Base-by-base conservation (phyloP, 2,329 filamentous ascomycete species). In the Periglandula ipomoeae region DNA sequence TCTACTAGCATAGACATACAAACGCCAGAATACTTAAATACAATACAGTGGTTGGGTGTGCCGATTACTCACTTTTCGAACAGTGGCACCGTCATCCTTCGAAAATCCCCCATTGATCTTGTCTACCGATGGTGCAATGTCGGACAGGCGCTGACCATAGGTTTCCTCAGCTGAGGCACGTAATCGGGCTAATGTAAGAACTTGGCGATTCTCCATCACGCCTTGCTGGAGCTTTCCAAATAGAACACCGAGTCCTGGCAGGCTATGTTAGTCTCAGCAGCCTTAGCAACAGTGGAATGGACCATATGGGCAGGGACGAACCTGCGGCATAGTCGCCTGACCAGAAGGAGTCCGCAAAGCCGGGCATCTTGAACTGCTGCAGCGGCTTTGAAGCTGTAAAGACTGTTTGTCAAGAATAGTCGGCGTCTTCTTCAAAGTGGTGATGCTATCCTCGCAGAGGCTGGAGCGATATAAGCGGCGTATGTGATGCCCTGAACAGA, bases 141-240 rank as follows among this genome's bases (percentile, higher is more conserved):
- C 87, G 53, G 77, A 79, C 47, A 98, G 75, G 58, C 82, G 84
- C 64, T 82, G 78, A 39, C 89, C 87, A 66, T 98, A 98, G 19
- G 82, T 65, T 53, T 97, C 93, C 66, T 98, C 93, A 46, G 93
- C 91, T 64, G 97, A 93, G 58, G 93, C 91, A 69, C 93, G 88
- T 84, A 97, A 79, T 52, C 87, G 87, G 55, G 93, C 89, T 61
- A 98, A 82, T 34, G 86, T 93, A 55, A 98, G 74, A 52, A 98
- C 77, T 70, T 98, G 93, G 61, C 91, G 87, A 68, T 98, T 95
- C 70, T 98, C 93, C 59, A 90, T 79, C 51, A 94, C 86, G 53
- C 93, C 93, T 69, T 98, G 93, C 68, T 97, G 90, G 49, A 98
- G 84, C 75, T 98, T 98, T 66, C 83, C 83, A 63, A 97, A 98